Conservation (phyloP, 2,329 filamentous ascomycete genomes). For the Verticillium tricorpus region DNA sequence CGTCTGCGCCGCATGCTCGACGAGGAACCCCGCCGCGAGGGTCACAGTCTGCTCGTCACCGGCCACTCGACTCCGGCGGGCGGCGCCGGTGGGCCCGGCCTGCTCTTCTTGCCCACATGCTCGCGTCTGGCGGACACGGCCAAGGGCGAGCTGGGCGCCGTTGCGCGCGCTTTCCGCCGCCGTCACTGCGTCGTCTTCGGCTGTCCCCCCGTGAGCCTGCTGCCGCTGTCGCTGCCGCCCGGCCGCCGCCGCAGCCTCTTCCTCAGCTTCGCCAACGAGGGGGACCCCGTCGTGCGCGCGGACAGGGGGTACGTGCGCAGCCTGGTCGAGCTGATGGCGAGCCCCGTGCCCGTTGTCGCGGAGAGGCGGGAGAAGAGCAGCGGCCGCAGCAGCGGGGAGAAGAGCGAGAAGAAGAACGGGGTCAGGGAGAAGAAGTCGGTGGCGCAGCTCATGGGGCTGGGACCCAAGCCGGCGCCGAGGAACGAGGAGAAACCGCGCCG, state of each 20-base stretch:
- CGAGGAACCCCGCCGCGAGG: conserved; percentile 63
- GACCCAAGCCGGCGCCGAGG: conserved; percentile 13
- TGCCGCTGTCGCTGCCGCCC: conserved; percentile 60
- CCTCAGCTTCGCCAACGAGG: conserved; percentile 78
- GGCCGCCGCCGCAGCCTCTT: conserved; percentile 63
- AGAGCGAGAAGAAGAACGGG: background rate
- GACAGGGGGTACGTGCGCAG: conserved; percentile 73
- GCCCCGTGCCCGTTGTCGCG: conserved; percentile 42
- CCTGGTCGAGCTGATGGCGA: conserved; percentile 65
- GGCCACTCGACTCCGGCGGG: conserved; percentile 86
- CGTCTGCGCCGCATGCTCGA: conserved; percentile 65
- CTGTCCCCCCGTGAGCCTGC: conserved; percentile 70
- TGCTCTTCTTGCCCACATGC: conserved; percentile 82
- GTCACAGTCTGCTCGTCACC: conserved; percentile 73
- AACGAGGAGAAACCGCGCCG: conserved; percentile 13
- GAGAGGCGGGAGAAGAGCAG: conserved; percentile 11
- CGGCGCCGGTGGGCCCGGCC: conserved; percentile 73
- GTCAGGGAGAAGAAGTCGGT: conserved; percentile 1
- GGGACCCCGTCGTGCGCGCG: conserved; percentile 73
- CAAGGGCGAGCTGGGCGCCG: conserved; percentile 62
- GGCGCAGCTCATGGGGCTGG: background rate
- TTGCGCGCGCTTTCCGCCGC: conserved; percentile 70
- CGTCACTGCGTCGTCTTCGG: conserved; percentile 85
- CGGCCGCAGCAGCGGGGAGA: conserved; percentile 1
- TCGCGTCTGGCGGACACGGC: conserved; percentile 49